Evolutionary conservation across 2,329 filamentous ascomycete genomes (phyloP).

Genomic region (Harringtonia aguacate): DNA sequence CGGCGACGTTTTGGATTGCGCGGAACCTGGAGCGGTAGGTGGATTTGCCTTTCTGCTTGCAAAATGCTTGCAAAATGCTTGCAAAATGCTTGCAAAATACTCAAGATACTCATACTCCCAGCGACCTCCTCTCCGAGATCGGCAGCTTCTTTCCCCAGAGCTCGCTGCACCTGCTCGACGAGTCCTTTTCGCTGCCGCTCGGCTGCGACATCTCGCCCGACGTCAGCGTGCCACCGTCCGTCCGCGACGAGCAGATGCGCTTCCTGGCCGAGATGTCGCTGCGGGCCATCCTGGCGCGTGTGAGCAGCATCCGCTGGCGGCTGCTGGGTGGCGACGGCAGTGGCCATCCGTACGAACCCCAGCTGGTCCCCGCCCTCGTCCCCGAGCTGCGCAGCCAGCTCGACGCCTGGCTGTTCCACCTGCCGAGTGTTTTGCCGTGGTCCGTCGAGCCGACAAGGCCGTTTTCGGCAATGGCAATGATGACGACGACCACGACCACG

Average conservation of each 20-base stretch:
- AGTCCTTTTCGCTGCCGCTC: not conserved
- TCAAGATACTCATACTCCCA: not conserved
- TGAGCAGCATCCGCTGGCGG: no score
- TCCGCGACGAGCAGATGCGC: conserved; percentile 1
- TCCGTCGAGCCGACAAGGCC: not conserved
- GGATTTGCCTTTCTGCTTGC: no score
- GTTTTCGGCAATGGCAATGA: no score
- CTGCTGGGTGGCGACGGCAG: no score
- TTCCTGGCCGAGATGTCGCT: conserved; percentile 1
- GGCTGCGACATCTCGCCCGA: conserved; percentile 1
- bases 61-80: not conserved
- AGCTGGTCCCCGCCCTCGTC: not conserved
- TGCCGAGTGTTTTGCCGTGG: not conserved
- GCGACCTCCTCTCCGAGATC: not conserved
- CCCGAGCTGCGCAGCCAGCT: not conserved
- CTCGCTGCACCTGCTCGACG: not conserved
- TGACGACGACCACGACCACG: no score
- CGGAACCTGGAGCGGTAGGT: conserved; percentile 1
- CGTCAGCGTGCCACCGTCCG: not conserved
- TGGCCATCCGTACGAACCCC: no score
- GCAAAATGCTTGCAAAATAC: not conserved
- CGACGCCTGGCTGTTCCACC: not conserved
- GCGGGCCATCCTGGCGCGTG: not conserved
- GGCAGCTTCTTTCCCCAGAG: not conserved
- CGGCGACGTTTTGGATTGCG: not conserved